Evolutionary conservation across 2,329 filamentous ascomycete genomes (phyloP).

Genomic region (Xylariaceae sp.): DNA sequence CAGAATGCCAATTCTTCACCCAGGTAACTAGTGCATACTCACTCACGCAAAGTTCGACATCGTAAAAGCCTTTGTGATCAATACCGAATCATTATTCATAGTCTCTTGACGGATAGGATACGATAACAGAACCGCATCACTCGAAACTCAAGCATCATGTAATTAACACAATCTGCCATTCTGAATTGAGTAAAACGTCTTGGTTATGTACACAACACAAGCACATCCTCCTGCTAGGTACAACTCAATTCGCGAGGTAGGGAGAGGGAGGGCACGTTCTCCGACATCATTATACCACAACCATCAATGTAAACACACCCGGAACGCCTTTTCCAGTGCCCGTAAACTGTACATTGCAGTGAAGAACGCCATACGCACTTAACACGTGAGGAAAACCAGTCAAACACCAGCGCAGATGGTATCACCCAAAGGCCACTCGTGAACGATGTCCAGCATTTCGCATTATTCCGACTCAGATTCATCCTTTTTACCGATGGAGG

Average conservation of each 20-base stretch:
- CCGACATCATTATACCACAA: constrained; percentile 11
- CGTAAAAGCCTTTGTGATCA: no score
- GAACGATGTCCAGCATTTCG: constrained; percentile 8
- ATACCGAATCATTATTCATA: no score
- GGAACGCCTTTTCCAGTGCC: constrained; percentile 29
- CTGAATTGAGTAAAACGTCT: not conserved
- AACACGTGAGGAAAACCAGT: constrained; percentile 19
- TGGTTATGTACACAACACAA: not conserved
- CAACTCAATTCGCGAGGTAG: constrained; percentile 2
- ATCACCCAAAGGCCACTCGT: constrained; percentile 24
- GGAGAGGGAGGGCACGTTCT: constrained; percentile 2
- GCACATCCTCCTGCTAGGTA: constrained; percentile 14
- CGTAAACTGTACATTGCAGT: constrained; percentile 28
- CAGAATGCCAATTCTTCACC: no score
- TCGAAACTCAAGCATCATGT: no score
- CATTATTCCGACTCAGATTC: constrained; percentile 49
- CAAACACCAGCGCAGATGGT: constrained; percentile 21
- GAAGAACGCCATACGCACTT: constrained; percentile 24
- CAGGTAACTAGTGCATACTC: no score
- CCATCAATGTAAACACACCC: constrained; percentile 20
- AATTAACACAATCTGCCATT: no score
- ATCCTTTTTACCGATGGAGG: constrained; percentile 44
- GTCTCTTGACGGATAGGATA: no score
- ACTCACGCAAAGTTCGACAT: no score
- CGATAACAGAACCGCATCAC: no score